Base-by-base conservation (phyloP, 2,329 filamentous ascomycete species). In the Stachybotrys echinatus region DNA sequence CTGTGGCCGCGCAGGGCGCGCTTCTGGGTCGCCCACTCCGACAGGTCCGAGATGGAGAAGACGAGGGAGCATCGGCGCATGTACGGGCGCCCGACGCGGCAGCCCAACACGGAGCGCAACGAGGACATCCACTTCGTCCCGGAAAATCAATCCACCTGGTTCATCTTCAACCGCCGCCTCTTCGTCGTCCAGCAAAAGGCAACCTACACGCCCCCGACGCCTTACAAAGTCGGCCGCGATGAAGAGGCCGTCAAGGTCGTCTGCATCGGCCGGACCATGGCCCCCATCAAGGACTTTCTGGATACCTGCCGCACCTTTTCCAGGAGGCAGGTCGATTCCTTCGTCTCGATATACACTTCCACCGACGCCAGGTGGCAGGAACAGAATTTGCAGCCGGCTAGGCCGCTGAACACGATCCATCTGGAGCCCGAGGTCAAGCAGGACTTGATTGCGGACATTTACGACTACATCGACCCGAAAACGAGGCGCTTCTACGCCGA, bases 351-450 rank as follows among this genome's bases (percentile, higher is more conserved):
- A 6, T 46, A 19, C 23, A 46, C 44, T 6, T 37, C 44, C n/a
- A 46, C 8, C 10, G 44, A 46, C 20, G 44, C 17, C 23, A 18
- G 23, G 10, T 46, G 44, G 44, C 27, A 37, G 12, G 44, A 46
- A 21, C 44, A 46, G 19, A 46, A 37, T 20, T 18, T 46, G n/a
- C 44, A 46, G 44, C 23, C 44, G 6, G 27, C 23, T 37, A 42
- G 55, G 8, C 55, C 55, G 0, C 52, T 58, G 48, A 50, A 52
- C 1, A 58, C 56, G 5, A 55, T 58, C 19, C 54, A 52, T 2
- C 49, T 58, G 1, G 54, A 54, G 4, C 50, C 58, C 12, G 23
- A 34, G 1, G 22, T 56, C 27, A 58, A 58, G 10, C 40, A 58
- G 23, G 23, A 27, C 4, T 46, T 58, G 12, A 48, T 58, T 10